Base-by-base conservation (phyloP, 2,329 filamentous ascomycete genomes). In the Hypocrella siamensis region DNA sequence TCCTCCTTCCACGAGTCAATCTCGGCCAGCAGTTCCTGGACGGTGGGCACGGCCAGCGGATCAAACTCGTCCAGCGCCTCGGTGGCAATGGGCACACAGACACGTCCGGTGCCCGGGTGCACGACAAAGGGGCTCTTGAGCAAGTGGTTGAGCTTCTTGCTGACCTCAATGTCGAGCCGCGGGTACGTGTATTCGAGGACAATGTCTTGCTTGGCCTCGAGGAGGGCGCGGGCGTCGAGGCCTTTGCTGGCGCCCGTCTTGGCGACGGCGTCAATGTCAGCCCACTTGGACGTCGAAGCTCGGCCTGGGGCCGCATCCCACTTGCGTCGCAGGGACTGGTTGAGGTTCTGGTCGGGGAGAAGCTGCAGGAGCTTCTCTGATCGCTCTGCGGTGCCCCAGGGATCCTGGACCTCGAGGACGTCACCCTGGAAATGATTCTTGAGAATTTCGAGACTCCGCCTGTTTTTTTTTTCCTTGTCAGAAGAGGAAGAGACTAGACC, bases 181-280 rank as follows among this genome's bases (percentile, higher is more conserved):
- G 90, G 90, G 55, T 98, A 98, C 6, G 90, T 94, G 58, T 98
- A 96, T 57, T 98, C 90, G 19, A 98, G 71, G 4, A 96, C 77
- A 38, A 98, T 81, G 49, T 96, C 90, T 53, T 94, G 85, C 58
- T 94, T 96, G 16, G 85, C 84, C 46, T 94, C 83, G 7, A 79
- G 68, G 10, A 98, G 67, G 3, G 77, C 73, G 39, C 68, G 73
- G 0, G 75, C 55, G 42, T 90, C 77, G n/a, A 93, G 67, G 8
- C 67, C 65, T 46, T 75, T 79, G 48, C 75, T 74, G 18, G 72
- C 72, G 21, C 81, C 79, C 1, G 75, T 72, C 54, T 83, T 82
- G 29, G 88, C 90, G 10, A 93, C 54, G 2, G 74, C 63, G 51
- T 96, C 83, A 45, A 98, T 96, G 51, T 96, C 90, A 17, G 81